Evolutionary conservation across 129 eudicot species (phyloP), one percentile per base, ranked within the genome.

Genomic region (Artemisia tridentata): DNA sequence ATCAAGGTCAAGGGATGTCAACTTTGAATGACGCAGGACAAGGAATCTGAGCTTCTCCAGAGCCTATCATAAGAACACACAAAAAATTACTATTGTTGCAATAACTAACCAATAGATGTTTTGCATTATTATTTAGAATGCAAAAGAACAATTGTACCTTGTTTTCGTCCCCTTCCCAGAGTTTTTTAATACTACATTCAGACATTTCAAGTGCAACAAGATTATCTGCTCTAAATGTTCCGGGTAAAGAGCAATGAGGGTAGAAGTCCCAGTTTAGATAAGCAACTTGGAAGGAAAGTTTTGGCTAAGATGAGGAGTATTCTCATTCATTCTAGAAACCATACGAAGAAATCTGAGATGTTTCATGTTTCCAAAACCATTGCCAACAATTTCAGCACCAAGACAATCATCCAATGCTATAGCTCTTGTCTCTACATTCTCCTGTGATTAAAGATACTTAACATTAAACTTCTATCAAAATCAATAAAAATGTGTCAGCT

Each of bases 161-260:
- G 8, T 14, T 11, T 50, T 50, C 10, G 7, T 31, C 19, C 12
- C 31, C 68, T 2, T 18, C 77, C 82, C 64, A 29, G 65, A 61
- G 7, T 55, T 48, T 17, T 25, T 15, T 0, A 72, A 45, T 1
- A 13, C 9, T 61, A 77, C 18, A 0, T 2, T 1, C 1, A 3
- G 8, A 59, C 41, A 78, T 11, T 65, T 55, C 65, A 55, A 78
- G 69, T 1, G 60, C 45, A 25, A 78, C 73, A 16, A 78, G 82
- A 46, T 72, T 17, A 4, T 4, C 17, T 13, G 67, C 31, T 47
- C 8, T 0, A 46, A 64, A 78, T 47, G 11, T 47, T 13, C 17
- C 7, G 4, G 82, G 68, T 25, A 78, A 67, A 16, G 46, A 63
- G 4, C 15, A 1, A 31, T 31, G 3, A 54, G 77, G 73, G 55